phyloP scores from a whole-genome alignment of 495 filamentous ascomycete species.

The Usnea hakonensis region DNA sequence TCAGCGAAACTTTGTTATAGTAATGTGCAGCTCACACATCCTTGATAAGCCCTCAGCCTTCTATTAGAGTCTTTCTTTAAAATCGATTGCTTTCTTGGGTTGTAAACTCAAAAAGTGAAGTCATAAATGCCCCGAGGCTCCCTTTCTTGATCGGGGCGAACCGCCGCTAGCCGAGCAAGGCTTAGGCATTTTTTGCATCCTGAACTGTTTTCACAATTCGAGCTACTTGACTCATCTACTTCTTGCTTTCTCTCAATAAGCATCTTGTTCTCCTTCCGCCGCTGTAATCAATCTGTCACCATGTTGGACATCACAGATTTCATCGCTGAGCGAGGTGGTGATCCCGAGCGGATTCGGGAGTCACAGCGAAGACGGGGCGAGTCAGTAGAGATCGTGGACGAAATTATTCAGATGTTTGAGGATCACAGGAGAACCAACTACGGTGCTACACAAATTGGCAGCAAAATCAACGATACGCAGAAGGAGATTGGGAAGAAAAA shows the following conservation, averaged over 20 bases:
- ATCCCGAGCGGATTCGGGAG: constrained; percentile 82
- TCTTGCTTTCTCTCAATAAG: background rate
- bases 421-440: constrained; percentile 80
- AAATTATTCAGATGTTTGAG: constrained; percentile 80
- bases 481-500: constrained; percentile 89
- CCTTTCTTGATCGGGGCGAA: background rate
- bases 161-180: background rate
- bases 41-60: no score
- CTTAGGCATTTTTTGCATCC: no score
- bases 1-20: no score
- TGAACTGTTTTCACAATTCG: background rate
- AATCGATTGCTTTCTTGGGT: no score
- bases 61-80: no score
- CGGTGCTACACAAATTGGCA: constrained; percentile 65
- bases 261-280: background rate
- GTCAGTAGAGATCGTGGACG: constrained; percentile 67
- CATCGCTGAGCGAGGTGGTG: constrained; percentile 78
- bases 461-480: constrained; percentile 77
- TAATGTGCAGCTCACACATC: no score
- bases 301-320: constrained; percentile 81
- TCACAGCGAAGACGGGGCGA: constrained; percentile 76
- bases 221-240: background rate
- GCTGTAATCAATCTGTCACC: background rate
- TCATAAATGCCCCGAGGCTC: no score
- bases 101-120: no score